Evolutionary conservation across 2,329 filamentous ascomycete species (phyloP), one percentile per base, ranked within the genome.

Genomic region (Aspergillus pseudoglaucus): DNA sequence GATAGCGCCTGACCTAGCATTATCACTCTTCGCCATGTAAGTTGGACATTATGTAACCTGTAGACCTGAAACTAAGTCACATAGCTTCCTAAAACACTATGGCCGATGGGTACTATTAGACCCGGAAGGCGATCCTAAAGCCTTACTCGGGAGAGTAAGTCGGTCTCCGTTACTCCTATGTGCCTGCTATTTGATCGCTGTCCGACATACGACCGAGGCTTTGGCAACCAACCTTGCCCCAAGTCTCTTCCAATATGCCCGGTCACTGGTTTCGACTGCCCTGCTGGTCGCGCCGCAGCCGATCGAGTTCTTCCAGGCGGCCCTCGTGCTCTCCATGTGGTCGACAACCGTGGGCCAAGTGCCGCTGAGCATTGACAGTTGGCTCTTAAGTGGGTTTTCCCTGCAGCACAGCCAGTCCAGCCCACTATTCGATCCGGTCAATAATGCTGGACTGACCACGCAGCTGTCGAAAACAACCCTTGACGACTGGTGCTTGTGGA

Each of bases 281-380:
- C 54, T 74, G 27, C 60, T 74, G 4, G 53, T 56, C 2, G 61
- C 65, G 3, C 69, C 71, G 4, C 71, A 74, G 42, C 51, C 65
- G 2, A 57, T 71, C 9, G 68, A 70, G 20, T 74, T 74, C 52
- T 73, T 74, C 39, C 71, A 74, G 53, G 67, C 71, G 6, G 59
- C 62, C 6, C 52, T 74, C 1, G 61, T 74, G n/a, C 56, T 74
- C 4, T 68, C 66, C 44, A 56, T 74, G 57, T 74, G 72, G 72
- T 74, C 72, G 4, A 75, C 71, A 0, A 74, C 72, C 1, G 69
- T 74, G 1, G 69, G 69, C 1, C 69, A 73, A 47, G 61, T 69
- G 8, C 71, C 70, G 1, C 51, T 75, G 47, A 71, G 69, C 40
- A 64, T 75, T 25, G 71, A 74, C 53, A 73, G 69, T 45, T 74